Evolutionary conservation across 2,329 filamentous ascomycete genomes (phyloP), one percentile per base, ranked within the genome.

Genomic region (Colletotrichum chlorophyti): DNA sequence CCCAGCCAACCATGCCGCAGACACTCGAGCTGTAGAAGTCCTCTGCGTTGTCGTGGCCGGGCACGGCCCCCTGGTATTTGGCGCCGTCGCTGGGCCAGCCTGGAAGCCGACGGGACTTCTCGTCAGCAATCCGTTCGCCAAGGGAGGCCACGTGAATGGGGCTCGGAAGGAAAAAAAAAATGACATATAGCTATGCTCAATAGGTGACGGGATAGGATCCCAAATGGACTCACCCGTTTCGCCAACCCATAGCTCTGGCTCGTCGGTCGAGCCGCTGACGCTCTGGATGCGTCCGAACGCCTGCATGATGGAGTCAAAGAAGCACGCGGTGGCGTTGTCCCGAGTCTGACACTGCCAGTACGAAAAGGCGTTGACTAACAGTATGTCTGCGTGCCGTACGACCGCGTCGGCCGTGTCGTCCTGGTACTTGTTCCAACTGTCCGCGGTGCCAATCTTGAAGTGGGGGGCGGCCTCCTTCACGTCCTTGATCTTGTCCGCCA

Each of bases 401-500:
- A 90, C 75, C 12, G 83, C 77, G 70, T 91, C 84, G 34, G 83
- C 87, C 23, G 87, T 89, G 34, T 87, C 87, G 68, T 90, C 87
- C 42, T 83, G 79, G 67, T 80, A 87, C 73, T 88, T 89, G 76
- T 90, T 91, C 88, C 88, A 91, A 69, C 81, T 85, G 73, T 91
- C 88, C 7, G 88, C 88, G 10, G 86, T 90, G 47, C 88, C 88
- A 40, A 90, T 78, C 64, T 81, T 83, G 65, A 86, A 76, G 23
- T 70, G 70, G 64, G 81, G 78, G 69, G 88, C 69, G 27, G 81
- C 74, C 35, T 74, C 70, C 75, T 86, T 83, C 62, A 89, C 82
- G 47, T 84, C 79, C 59, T 82, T 75, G 71, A 91, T 89, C 72
- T 86, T 86, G 54, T 73, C 74, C 48, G 86, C 72, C 45, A 91